These are phyloP conservation scores for Xylariomycetidae sp. DNA, from an alignment of 2,329 filamentous ascomycete species.

Conservation along the genomic window DNA sequence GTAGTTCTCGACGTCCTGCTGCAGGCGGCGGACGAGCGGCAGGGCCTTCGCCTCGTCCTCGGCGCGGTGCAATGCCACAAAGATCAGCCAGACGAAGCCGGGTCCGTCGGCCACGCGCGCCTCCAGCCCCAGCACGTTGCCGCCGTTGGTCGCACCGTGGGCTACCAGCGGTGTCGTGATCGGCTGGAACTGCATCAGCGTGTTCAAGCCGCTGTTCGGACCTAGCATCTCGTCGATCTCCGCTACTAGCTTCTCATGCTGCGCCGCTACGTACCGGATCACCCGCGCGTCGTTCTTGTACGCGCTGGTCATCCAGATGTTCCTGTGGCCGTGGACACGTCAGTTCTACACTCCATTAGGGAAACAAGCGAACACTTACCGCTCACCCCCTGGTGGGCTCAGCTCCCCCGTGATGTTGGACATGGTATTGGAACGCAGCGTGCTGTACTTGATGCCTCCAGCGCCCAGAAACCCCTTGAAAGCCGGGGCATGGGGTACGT, in stretches of 20 bases:
- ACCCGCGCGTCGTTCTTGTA: conserved; percentile 20
- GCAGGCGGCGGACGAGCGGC: conserved; percentile 17
- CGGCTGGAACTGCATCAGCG: conserved; percentile 27
- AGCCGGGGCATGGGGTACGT: conserved; percentile 19
- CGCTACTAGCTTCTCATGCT: conserved; percentile 20
- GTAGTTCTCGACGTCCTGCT: conserved; percentile 4
- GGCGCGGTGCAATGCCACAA: conserved; percentile 32
- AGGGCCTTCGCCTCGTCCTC: conserved; percentile 28
- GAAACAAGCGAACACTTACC: conserved; percentile 7
- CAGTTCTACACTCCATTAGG: conserved; percentile 4
- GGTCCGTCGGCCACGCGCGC: conserved; percentile 29
- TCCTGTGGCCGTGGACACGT: conserved; percentile 4
- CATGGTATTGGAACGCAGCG: conserved; percentile 21
- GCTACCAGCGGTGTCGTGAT: conserved; percentile 22
- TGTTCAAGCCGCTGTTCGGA: conserved; percentile 18
- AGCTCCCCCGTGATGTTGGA: conserved; percentile 26
- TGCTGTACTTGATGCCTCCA: conserved; percentile 17
- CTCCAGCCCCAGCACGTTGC: conserved; percentile 28
- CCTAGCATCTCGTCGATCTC: conserved; percentile 20
- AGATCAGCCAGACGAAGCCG: conserved; percentile 29
- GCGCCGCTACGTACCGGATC: conserved; percentile 25
- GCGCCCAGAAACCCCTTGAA: conserved; percentile 24
- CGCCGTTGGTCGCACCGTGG: conserved; percentile 17
- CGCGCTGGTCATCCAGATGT: conserved; percentile 28
- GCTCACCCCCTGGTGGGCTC: conserved; percentile 10